Conservation (phyloP, 441 rosid genomes). For the Adansonia rubrostipa region DNA sequence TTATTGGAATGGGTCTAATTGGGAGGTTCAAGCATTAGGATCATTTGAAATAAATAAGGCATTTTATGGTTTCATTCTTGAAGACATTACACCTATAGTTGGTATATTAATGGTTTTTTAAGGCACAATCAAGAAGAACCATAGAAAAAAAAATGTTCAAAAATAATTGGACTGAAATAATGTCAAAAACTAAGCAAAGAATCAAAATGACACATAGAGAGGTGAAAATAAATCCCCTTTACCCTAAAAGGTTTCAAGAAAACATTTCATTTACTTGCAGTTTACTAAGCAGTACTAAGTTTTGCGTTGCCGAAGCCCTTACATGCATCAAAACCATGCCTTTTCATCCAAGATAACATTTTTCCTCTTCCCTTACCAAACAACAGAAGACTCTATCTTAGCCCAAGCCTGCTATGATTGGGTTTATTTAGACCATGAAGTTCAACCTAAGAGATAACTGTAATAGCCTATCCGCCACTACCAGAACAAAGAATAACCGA, state of each 20-base stretch:
- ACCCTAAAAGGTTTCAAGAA: background rate
- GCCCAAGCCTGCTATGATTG: slow-evolving; percentile 8
- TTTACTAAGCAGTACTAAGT: background rate
- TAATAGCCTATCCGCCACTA: background rate
- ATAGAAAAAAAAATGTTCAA: background rate
- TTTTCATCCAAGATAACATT: background rate
- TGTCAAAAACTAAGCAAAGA: background rate
- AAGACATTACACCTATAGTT: no score
- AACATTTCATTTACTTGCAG: background rate
- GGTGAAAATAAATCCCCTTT: no score
- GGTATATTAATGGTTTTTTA: background rate
- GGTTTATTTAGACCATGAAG: slow-evolving; percentile 14
- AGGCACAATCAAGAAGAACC: background rate
- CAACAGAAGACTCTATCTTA: background rate
- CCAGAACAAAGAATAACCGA: slow-evolving; percentile 5
- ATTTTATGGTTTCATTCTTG: background rate
- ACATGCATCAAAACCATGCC: background rate
- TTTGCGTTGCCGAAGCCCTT: background rate
- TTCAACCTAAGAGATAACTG: background rate
- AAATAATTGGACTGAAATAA: background rate
- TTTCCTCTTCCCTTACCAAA: background rate
- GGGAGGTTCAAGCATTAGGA: background rate
- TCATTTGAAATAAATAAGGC: background rate
- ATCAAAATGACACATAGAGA: background rate
- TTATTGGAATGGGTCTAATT: background rate